Conservation (phyloP, 1,139 yeast genomes). For the Fermentozyma sake region DNA sequence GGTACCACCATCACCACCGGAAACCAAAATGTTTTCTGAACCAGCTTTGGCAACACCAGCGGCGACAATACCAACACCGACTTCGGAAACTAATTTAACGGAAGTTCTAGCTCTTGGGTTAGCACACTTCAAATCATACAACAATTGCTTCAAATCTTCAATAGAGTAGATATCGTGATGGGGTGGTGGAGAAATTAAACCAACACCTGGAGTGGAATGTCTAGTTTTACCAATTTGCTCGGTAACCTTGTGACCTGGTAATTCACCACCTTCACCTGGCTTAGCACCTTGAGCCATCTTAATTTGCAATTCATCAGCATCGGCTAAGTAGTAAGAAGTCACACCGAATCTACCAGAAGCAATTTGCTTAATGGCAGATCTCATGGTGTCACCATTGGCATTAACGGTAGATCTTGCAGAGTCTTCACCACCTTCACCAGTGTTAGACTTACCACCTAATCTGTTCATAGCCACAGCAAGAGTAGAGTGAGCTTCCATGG, state of each 20-base stretch:
- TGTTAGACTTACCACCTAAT: constrained; percentile 94
- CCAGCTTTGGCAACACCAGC: constrained; percentile 99
- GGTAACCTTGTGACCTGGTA: constrained; percentile 93
- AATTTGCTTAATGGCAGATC: constrained; percentile 95
- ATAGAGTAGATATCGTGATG: constrained; percentile 98
- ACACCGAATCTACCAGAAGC: constrained; percentile 99
- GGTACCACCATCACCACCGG: constrained; percentile 99
- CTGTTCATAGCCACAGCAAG: constrained; percentile 98
- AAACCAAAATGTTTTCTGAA: constrained; percentile 90
- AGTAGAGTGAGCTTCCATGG: constrained; percentile 97
- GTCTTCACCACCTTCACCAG: constrained; percentile 99
- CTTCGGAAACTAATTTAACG: constrained; percentile 93
- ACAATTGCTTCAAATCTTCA: constrained; percentile 94
- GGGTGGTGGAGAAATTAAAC: constrained; percentile 96
- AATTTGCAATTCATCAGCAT: constrained; percentile 96
- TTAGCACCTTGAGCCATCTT: constrained; percentile 99
- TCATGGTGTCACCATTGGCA: constrained; percentile 93
- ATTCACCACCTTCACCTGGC: constrained; percentile 99
- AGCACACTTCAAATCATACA: constrained; percentile 93
- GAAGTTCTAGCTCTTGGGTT: constrained; percentile 97
- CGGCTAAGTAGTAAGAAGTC: constrained; percentile 88
- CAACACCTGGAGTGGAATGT: constrained; percentile 96
- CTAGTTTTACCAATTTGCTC: constrained; percentile 88
- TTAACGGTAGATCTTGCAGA: constrained; percentile 79
- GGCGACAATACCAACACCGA: constrained; percentile 98